Conservation (phyloP, 208 protist species). For the Trypanosoma congolense region DNA sequence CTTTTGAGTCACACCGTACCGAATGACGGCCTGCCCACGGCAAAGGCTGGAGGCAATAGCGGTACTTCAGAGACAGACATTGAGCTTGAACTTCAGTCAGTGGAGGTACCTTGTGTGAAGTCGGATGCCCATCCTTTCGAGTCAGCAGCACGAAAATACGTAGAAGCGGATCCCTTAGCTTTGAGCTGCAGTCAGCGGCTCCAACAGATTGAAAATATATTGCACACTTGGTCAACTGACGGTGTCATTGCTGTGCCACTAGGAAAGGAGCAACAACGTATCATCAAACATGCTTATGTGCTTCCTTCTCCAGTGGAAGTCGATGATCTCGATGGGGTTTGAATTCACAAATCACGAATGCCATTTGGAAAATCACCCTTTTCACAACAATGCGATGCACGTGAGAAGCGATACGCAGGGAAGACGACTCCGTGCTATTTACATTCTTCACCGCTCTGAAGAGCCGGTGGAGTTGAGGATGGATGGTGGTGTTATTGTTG, state of each 20-base stretch:
- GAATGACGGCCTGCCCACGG: constrained; percentile 16
- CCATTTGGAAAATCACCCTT: neutral
- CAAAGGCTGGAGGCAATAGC: neutral
- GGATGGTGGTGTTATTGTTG: too few relatives aligned
- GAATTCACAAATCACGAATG: neutral
- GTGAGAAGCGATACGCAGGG: too few relatives aligned
- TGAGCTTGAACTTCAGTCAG: constrained; percentile 39
- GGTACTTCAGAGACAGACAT: constrained; percentile 13
- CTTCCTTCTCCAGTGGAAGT: constrained; percentile 64
- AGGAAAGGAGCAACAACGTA: constrained; percentile 26
- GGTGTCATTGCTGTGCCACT: constrained; percentile 38
- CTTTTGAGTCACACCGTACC: constrained; percentile 58
- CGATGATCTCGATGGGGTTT: neutral
- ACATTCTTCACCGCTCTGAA: too few relatives aligned
- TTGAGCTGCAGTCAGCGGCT: constrained; percentile 48
- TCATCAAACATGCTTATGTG: constrained; percentile 43
- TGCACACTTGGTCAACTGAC: constrained; percentile 54
- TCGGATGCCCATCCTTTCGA: neutral
- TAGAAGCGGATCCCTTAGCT: constrained; percentile 48
- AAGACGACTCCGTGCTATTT: too few relatives aligned
- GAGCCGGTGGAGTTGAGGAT: too few relatives aligned
- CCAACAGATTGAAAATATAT: constrained; percentile 30
- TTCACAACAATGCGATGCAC: too few relatives aligned
- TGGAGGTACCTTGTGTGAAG: constrained; percentile 44
- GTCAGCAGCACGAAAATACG: constrained; percentile 28